Evolutionary conservation across 371 early-diverging fungal species (phyloP), one percentile per base, ranked within the genome.

Genomic region (Homolaphlyctis polyrhiza): DNA sequence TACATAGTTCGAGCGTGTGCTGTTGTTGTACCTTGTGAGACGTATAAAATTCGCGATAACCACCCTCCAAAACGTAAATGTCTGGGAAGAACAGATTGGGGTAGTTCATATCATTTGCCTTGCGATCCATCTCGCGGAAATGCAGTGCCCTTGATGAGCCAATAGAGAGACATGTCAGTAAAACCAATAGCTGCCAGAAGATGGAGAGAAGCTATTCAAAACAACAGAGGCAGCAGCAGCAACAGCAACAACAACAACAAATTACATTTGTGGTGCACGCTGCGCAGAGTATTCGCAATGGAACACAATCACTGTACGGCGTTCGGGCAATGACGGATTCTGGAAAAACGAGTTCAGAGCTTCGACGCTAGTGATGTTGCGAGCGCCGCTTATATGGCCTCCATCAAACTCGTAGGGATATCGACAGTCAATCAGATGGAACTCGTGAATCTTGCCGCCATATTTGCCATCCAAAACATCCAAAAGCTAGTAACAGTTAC

Each of bases 231-330:
- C n/a, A n/a, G n/a, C n/a, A n/a, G n/a, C n/a, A n/a, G n/a, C n/a
- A n/a, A n/a, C n/a, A n/a, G n/a, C n/a, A n/a, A n/a, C n/a, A n/a
- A n/a, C n/a, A n/a, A n/a, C n/a, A n/a, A n/a, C n/a, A n/a, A 63
- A 70, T 50, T 57, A 78, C 89, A 96, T 87, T 55, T 79, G 77
- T 0, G 96, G 96, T 1, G 88, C 96, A 6, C 96, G 78, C 57
- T 91, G 84, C 33, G 84, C 79, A 23, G 91, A 91, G 72, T 86
- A 96, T 75, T 96, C 96, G 78, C 96, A 96, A 71, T 94, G 92
- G 66, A 96, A 87, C 11, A 96, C 82, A n/a, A 96, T 68, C 13
- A 86, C 81, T 3, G 67, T 70, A 21, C 74, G 72, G 66, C n/a
- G n/a, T n/a, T n/a, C n/a, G n/a, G n/a, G n/a, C n/a, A n/a, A n/a